These are phyloP conservation scores for Antarctomyces pellizariae DNA, from an alignment of 495 filamentous ascomycete species.

Conservation along the genomic window DNA sequence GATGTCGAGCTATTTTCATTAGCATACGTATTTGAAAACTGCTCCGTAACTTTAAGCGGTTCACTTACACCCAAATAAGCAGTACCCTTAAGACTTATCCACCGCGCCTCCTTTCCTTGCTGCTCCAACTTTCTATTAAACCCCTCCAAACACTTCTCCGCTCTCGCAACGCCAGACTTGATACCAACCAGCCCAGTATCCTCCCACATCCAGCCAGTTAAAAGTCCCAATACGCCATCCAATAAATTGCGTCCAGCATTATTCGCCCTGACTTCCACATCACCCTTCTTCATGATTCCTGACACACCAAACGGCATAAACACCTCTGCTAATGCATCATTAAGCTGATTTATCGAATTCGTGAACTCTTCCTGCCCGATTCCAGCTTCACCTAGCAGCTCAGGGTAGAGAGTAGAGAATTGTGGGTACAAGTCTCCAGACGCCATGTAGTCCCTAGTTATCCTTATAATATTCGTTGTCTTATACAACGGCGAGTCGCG, in stretches of 20 bases:
- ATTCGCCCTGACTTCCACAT: too few species aligned
- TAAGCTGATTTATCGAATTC: slow-evolving; percentile 50
- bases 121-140: slow-evolving; percentile 50
- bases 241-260: slow-evolving; percentile 47
- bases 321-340: slow-evolving; percentile 40
- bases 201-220: slow-evolving; percentile 87
- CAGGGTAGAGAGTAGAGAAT: slow-evolving; percentile 84
- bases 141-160: slow-evolving; percentile 58
- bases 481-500: slow-evolving; percentile 44
- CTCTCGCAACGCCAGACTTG: slow-evolving; percentile 37
- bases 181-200: slow-evolving; percentile 52
- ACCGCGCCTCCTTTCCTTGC: slow-evolving; percentile 25
- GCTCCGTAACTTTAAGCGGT: background rate
- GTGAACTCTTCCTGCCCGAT: slow-evolving; percentile 65
- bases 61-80: slow-evolving; percentile 62
- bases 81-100: slow-evolving; percentile 47
- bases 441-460: slow-evolving; percentile 75
- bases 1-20: slow-evolving; percentile 43
- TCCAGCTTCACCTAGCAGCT: slow-evolving; percentile 69
- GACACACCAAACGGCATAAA: slow-evolving; percentile 48
- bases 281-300: too few species aligned
- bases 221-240: slow-evolving; percentile 49
- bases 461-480: slow-evolving; percentile 72
- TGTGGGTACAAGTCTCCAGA: slow-evolving; percentile 79
- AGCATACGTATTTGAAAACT: too few species aligned